Conservation (phyloP, 2,329 filamentous ascomycete species). For the Colletotrichum abscissum region DNA sequence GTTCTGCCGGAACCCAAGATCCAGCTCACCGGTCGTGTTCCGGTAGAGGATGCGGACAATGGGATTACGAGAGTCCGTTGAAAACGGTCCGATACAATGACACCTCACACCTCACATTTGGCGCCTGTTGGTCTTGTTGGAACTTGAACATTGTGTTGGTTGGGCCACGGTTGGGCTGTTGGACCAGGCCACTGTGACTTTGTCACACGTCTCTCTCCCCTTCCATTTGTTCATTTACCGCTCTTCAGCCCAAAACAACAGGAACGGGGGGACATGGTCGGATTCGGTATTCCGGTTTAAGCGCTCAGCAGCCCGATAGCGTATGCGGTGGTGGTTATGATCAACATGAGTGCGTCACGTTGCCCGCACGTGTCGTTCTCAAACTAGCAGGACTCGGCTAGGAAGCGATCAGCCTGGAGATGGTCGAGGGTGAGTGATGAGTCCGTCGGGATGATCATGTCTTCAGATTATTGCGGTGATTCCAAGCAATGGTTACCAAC, state of each 20-base stretch:
- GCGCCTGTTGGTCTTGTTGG: background rate
- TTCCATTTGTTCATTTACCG: background rate
- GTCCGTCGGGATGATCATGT: no score
- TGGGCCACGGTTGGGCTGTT: background rate
- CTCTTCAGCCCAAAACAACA: background rate
- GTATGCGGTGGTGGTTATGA: background rate
- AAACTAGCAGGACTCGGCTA: no score
- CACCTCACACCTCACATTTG: background rate
- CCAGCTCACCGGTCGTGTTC: background rate
- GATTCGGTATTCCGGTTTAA: background rate
- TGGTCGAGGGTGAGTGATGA: no score
- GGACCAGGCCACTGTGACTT: background rate
- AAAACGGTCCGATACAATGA: background rate
- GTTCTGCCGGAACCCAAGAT: background rate
- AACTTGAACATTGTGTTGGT: background rate
- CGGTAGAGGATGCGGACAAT: background rate
- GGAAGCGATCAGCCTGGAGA: background rate
- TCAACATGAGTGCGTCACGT: background rate
- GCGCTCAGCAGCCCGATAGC: background rate
- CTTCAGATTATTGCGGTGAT: no score
- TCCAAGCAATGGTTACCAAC: no score
- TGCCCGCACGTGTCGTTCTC: background rate
- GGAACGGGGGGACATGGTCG: background rate
- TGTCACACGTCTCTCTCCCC: background rate
- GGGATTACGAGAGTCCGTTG: background rate